These are phyloP conservation scores for Juncus inflexus DNA, from an alignment of 176 grass and related monocot genomes.

Conservation along the genomic window DNA sequence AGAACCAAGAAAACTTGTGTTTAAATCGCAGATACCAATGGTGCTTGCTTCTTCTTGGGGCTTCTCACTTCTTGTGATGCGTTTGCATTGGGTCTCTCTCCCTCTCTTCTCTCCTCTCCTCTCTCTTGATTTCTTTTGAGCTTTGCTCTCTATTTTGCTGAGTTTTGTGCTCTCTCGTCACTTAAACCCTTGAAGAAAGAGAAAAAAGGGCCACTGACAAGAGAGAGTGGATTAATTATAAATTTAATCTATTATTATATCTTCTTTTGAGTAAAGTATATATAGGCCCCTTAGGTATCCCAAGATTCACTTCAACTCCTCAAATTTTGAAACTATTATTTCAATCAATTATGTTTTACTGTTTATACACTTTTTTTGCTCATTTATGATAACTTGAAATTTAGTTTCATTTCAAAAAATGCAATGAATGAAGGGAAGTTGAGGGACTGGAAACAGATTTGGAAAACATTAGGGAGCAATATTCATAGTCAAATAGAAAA, in stretches of 20 bases:
- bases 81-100: conserved; percentile 42
- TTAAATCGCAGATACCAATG: conserved; percentile 41
- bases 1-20: conserved; percentile 53
- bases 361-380: too few species aligned
- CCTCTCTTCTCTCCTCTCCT: conserved; percentile 4
- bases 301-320: background rate
- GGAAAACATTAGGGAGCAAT: background rate
- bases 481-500: background rate
- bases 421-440: background rate
- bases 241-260: conserved; percentile 21
- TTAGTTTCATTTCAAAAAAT: too few species aligned
- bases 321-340: background rate
- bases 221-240: conserved; percentile 9
- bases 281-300: background rate
- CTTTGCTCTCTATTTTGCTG: conserved; percentile 1
- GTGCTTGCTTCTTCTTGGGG: conserved; percentile 43
- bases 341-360: background rate
- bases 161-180: background rate
- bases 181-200: conserved; percentile 36
- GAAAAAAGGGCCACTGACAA: conserved; percentile 36
- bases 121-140: conserved; percentile 2
- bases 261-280: background rate
- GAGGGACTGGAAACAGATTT: background rate
- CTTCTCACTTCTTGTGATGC: conserved; percentile 41
- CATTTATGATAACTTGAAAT: too few species aligned